Base-by-base conservation (phyloP, 2,329 filamentous ascomycete species). In the Fusarium tupiense region DNA sequence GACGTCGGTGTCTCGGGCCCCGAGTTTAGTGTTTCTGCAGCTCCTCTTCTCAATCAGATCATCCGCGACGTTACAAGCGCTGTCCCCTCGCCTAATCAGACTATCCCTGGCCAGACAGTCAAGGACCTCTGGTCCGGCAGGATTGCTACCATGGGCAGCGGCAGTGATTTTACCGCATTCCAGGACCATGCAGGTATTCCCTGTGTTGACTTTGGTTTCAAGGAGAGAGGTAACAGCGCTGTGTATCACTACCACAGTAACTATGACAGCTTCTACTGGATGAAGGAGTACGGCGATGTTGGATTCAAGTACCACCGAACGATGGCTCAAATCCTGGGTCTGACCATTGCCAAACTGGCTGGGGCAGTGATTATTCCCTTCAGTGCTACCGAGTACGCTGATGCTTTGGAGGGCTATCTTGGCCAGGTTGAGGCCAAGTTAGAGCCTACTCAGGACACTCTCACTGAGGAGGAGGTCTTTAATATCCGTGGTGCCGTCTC, bases 181-280 rank as follows among this genome's bases (percentile, higher is more conserved):
- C 91, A 93, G 77, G 91, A 94, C 80, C 91, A 88, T 76, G 91
- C 90, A 2, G 92, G 92, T 50, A 85, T 94, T 46, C 87, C 92
- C 13, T 90, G 87, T 71, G 80, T 93, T 20, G 90, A 93, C 77
- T 86, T 93, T 58, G 87, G 88, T 33, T 94, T 93, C 78, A 81
- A 81, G 22, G 79, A 76, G 13, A 82, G 82, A 31, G 66, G 75
- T 1, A 79, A 82, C 4, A 86, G 87, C 49, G 84, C 91, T 0
- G 86, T 94, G 7, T 94, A 94, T 80, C 92, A 94, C 78, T 98
- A 98, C 82, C 95, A 98, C 84, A 92, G 91, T 81, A 97, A 98
- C 85, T 97, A 97, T 82, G 95, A 97, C 81, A 94, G 91, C 78
- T 96, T 95, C 82, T 86, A 92, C 82, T 98, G 95, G 95, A 97